Evolutionary conservation across 2,329 filamentous ascomycete species (phyloP), one percentile per base, ranked within the genome.

Genomic region (Alternaria burnsii): DNA sequence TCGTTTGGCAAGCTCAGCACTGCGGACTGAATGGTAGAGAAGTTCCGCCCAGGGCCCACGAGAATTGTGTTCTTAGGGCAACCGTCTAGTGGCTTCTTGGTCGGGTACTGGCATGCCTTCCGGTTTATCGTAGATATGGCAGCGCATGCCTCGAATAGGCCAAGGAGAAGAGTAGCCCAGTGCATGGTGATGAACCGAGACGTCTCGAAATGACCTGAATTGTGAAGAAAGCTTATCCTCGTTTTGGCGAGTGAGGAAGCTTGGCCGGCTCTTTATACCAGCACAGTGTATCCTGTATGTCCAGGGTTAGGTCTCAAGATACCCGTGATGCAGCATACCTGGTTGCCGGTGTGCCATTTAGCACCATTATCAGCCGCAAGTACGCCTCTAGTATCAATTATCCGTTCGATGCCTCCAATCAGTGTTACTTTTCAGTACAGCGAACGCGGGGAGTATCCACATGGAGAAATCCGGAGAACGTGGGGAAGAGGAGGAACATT

Each of bases 1-100:
- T 85, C 76, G 50, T 81, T 73, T 0, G 82, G 81, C 4, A 85
- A 71, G 43, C 82, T 82, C 11, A 79, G 70, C 34, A 86, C 78
- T 20, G 84, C 84, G 3, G 78, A 79, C 71, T 85, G 84, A 34
- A 85, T 77, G 12, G 77, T 82, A 3, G 69, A 72, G 55, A 72
- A 76, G 12, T 58, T 65, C 8, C 62, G 55, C 18, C 68, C 63
- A 11, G 67, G 58, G 1, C 73, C 71, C 4, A 78, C 75, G 4
- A 78, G 61, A 7, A 78, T 50, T 0, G 76, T 78, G 28, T 68
- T 50, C 24, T 65, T 57, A 4, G 80, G 79, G 61, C 81, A 83
- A 11, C 78, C 80, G 8, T 75, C 68, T 4, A 81, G 68, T 5
- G 78, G 77, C 18, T 78, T 67, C 11, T 53, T 64, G 1, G 78